phyloP scores from a whole-genome alignment of 176 grass and related monocot genomes.

The Oryza glumipatula region DNA sequence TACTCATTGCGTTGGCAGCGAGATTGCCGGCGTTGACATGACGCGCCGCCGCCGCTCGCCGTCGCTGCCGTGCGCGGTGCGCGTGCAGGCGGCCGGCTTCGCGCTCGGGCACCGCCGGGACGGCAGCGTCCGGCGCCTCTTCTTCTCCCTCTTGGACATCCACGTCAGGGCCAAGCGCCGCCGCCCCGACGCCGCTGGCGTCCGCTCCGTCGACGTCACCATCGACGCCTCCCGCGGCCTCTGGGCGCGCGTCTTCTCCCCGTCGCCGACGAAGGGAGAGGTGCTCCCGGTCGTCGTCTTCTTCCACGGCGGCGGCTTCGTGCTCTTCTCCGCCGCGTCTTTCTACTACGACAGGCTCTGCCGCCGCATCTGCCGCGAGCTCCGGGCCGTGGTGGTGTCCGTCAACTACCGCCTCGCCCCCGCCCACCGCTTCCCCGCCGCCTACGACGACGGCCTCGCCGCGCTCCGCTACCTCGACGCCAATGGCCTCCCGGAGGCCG shows the following conservation, averaged over 20 bases:
- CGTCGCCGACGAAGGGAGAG: background rate
- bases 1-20: background rate
- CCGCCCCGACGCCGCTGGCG: slow-evolving; percentile 39
- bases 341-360: slow-evolving; percentile 56
- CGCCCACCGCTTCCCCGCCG: slow-evolving; percentile 60
- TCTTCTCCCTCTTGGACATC: background rate
- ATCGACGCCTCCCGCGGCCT: slow-evolving; percentile 54
- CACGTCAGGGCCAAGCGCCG: slow-evolving; percentile 9
- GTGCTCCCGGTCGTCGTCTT: slow-evolving; percentile 54
- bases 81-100: slow-evolving; percentile 39
- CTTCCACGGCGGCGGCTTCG: slow-evolving; percentile 86
- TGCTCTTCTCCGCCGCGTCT: slow-evolving; percentile 59
- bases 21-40: background rate
- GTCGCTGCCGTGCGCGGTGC: slow-evolving; percentile 37
- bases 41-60: background rate
- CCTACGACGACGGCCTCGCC: slow-evolving; percentile 64
- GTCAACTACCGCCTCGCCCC: slow-evolving; percentile 71
- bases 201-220: slow-evolving; percentile 56
- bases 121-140: background rate
- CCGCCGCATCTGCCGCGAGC: slow-evolving; percentile 48
- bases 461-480: slow-evolving; percentile 50
- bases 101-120: background rate
- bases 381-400: slow-evolving; percentile 48
- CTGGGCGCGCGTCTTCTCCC: slow-evolving; percentile 65
- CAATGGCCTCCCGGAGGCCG: background rate